These are phyloP conservation scores for Neurospora sp. DNA, from an alignment of 495 filamentous ascomycete species.

Conservation along the genomic window DNA sequence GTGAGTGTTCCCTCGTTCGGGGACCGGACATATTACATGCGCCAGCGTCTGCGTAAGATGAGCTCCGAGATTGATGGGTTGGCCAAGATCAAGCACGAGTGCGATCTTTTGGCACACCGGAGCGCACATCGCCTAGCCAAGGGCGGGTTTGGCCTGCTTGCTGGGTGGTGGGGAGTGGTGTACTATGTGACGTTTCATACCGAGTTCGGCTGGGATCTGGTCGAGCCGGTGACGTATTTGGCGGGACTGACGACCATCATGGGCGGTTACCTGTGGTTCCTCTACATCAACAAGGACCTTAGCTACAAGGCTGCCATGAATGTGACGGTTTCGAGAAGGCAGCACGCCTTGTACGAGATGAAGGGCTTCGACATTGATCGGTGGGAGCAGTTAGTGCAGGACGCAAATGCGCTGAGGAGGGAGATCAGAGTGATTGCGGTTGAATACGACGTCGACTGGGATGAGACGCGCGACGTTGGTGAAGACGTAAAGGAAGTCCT, in stretches of 20 bases:
- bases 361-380: slow-evolving; percentile 63
- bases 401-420: slow-evolving; percentile 64
- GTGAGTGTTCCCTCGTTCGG: slow-evolving; percentile 79
- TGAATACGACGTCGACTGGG: slow-evolving; percentile 92
- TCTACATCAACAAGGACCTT: slow-evolving; percentile 86
- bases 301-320: slow-evolving; percentile 78
- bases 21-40: slow-evolving; percentile 80
- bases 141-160: slow-evolving; percentile 60
- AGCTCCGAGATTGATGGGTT: slow-evolving; percentile 54
- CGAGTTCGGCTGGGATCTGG: slow-evolving; percentile 70
- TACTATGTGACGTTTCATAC: slow-evolving; percentile 73
- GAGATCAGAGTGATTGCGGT: slow-evolving; percentile 76
- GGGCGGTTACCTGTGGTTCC: slow-evolving; percentile 84
- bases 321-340: slow-evolving; percentile 68
- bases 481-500: slow-evolving; percentile 62
- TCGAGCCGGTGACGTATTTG: slow-evolving; percentile 87
- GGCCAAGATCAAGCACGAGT: slow-evolving; percentile 67
- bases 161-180: slow-evolving; percentile 71
- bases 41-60: slow-evolving; percentile 62
- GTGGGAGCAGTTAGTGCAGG: slow-evolving; percentile 74
- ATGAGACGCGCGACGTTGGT: slow-evolving; percentile 68
- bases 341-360: slow-evolving; percentile 63
- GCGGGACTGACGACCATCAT: slow-evolving; percentile 76
- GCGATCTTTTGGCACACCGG: slow-evolving; percentile 64
- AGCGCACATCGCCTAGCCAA: slow-evolving; percentile 72